Evolutionary conservation across 371 early-diverging fungal genomes (phyloP), one percentile per base, ranked within the genome.

Genomic region (Thermomucor indicae-seudaticae): DNA sequence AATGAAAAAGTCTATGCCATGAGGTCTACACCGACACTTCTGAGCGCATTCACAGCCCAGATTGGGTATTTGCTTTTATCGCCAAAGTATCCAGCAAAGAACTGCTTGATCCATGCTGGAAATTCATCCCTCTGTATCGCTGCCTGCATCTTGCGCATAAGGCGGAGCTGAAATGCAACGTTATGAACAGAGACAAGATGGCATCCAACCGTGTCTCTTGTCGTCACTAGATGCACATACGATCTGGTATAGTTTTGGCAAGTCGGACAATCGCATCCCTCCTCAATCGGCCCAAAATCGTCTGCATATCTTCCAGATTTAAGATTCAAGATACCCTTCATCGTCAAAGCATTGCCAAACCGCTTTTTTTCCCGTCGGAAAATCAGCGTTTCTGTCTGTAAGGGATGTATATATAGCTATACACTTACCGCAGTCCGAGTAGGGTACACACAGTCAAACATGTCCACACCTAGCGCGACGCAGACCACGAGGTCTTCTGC

Each of bases 371-470:
- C 43, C 11, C 16, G 1, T 37, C 3, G 1, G 3, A 29, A 5
- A 38, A 32, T 32, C 8, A 32, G 14, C 14, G 32, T 8, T 14
- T 32, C 14, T 32, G 14, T 32, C 32, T 32, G 32, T 7, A 32
- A 38, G 11, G 19, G 35, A 14, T 20, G 19, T 19, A 22, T 35
- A 6, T 7, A 16, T 30, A 17, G 10, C 24, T 17, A n/a, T 20
- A 20, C 22, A 30, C 73, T 64, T 76, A 83, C 83, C 0, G 96
- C 97, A 14, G 96, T 97, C 45, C 98, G 80, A 8, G 98, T 96
- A 17, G 98, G 98, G 66, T 90, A 97, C 5, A 97, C 97, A 70
- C 98, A 97, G 65, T 97, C 98, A 63, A 86, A 93, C 96, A 96
- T 96, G 66, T 96, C 96, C 22, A 92, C 91, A 45, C 98, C 98